phyloP scores from a whole-genome alignment of 352 stramenopile species.

The Globisporangium irregulare region DNA sequence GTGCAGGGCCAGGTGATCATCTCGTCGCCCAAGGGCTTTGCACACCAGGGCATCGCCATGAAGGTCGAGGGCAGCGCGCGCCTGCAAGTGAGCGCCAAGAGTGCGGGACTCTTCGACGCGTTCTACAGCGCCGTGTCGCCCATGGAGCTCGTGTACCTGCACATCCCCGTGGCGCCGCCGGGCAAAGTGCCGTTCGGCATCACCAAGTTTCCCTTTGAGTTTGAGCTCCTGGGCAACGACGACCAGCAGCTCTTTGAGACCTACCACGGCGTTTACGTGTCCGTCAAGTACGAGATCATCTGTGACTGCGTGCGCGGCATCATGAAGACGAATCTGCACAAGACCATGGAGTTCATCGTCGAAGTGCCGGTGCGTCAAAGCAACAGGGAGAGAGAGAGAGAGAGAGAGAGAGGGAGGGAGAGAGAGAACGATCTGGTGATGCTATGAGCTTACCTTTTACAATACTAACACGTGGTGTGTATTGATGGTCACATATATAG shows the following conservation, averaged over 20 bases:
- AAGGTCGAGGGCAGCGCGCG: conserved; percentile 81
- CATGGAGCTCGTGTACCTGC: conserved; percentile 82
- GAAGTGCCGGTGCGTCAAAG: conserved; percentile 67
- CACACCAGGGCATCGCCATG: conserved; percentile 79
- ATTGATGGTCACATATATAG: conserved; percentile 20
- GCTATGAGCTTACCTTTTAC: neutral
- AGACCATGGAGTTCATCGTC: conserved; percentile 89
- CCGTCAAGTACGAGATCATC: conserved; percentile 88
- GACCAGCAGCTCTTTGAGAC: conserved; percentile 82
- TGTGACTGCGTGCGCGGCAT: conserved; percentile 83
- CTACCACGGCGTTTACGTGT: conserved; percentile 92
- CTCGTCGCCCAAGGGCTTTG: conserved; percentile 81
- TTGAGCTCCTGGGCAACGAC: conserved; percentile 69
- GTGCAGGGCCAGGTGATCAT: conserved; percentile 86
- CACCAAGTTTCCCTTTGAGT: conserved; percentile 90
- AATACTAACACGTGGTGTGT: conserved; percentile 1
- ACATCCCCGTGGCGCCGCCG: conserved; percentile 62
- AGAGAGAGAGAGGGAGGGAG: no score
- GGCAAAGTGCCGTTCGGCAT: conserved; percentile 79
- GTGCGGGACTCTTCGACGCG: conserved; percentile 75
- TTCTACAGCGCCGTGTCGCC: conserved; percentile 78
- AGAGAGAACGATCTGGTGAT: neutral
- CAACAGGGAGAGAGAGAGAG: no score
- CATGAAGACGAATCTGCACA: conserved; percentile 86
- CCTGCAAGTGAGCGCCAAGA: conserved; percentile 81